phyloP scores from a whole-genome alignment of 1,139 yeast species.

The Kluyveromyces sp. region DNA sequence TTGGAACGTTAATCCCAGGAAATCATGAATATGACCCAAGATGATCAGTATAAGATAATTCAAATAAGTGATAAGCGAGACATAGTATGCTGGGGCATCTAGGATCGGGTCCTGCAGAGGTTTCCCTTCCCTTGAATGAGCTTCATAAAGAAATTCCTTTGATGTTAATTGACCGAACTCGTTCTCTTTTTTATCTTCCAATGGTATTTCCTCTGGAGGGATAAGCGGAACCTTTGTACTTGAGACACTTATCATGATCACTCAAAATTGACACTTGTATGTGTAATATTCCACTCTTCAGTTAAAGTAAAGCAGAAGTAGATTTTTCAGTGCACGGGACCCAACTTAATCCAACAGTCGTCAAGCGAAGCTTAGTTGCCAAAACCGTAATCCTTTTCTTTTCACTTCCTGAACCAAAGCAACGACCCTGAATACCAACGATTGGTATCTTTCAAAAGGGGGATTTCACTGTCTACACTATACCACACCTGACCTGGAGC shows the following conservation, averaged over 20 bases:
- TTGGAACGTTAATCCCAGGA: constrained; percentile 67
- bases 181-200: constrained; percentile 48
- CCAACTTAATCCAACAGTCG: background rate
- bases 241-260: constrained; percentile 15
- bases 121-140: constrained; percentile 43
- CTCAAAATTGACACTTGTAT: background rate
- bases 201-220: constrained; percentile 34
- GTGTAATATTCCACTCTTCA: background rate
- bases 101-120: constrained; percentile 50
- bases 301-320: too few species aligned
- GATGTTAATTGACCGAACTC: constrained; percentile 61
- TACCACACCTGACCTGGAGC: too few species aligned
- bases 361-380: background rate
- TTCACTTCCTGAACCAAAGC: background rate
- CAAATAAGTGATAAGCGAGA: constrained; percentile 74
- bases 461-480: background rate
- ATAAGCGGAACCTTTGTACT: constrained; percentile 30
- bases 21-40: constrained; percentile 86
- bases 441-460: background rate
- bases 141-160: constrained; percentile 47
- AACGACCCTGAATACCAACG: background rate
- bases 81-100: constrained; percentile 83
- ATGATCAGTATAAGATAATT: constrained; percentile 76
- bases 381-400: background rate
- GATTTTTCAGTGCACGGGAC: background rate